These are phyloP conservation scores for Alternaria sp. DNA, from an alignment of 2,329 filamentous ascomycete genomes.

Conservation along the genomic window DNA sequence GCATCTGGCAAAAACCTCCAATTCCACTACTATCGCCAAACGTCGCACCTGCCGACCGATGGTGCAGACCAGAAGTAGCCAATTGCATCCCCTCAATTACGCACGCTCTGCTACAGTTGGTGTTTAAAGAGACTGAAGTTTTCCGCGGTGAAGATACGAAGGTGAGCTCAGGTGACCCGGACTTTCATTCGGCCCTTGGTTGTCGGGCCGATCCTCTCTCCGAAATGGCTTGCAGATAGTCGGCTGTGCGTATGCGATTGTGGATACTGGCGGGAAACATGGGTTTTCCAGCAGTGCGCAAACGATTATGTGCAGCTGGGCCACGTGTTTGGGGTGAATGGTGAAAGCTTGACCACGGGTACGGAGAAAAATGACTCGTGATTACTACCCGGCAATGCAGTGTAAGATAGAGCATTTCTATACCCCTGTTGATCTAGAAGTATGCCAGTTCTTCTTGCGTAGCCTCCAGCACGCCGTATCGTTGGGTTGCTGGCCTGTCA, in stretches of 20 bases:
- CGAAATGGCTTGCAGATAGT: background rate
- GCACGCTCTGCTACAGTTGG: background rate
- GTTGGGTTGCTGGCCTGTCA: background rate
- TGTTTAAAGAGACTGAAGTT: background rate
- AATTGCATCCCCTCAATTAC: background rate
- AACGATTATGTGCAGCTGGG: background rate
- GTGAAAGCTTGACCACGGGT: background rate
- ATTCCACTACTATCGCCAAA: background rate
- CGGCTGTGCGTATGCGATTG: background rate
- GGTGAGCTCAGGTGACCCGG: background rate
- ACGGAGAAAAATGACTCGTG: background rate
- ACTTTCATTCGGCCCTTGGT: constrained; percentile 1
- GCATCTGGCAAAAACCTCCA: background rate
- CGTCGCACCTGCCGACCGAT: background rate
- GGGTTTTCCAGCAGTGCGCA: background rate
- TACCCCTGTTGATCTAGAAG: background rate
- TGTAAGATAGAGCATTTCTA: background rate
- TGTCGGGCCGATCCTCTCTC: background rate
- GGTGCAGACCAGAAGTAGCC: background rate
- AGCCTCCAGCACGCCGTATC: background rate
- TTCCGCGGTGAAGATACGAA: background rate
- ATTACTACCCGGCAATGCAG: background rate
- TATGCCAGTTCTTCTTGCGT: background rate
- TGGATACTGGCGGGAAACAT: background rate
- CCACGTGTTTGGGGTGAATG: background rate